Evolutionary conservation across 331 rosid species (phyloP).

Genomic region (Telfairia occidentalis): DNA sequence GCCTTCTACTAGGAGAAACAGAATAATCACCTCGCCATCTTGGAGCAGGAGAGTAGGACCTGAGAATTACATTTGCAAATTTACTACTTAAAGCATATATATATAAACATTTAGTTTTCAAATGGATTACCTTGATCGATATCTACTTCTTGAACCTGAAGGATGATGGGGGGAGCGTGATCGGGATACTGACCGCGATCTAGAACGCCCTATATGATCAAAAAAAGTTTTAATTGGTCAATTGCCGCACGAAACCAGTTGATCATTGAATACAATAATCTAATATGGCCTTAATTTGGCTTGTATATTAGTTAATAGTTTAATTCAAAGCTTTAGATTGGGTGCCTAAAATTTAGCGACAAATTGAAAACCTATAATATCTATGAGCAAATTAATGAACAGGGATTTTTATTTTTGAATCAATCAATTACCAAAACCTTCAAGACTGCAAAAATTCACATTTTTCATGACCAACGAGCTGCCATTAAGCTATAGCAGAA

Average conservation of each 20-base stretch:
- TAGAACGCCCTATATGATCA: constrained; percentile 54
- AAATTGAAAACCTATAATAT: not conserved
- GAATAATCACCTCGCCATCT: constrained; percentile 66
- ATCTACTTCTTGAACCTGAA: constrained; percentile 61
- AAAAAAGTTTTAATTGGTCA: not conserved
- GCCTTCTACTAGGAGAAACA: constrained; percentile 64
- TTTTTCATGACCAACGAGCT: not conserved
- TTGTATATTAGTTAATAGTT: not conserved
- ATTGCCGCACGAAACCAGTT: not conserved
- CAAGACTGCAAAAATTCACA: not conserved
- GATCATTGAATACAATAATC: not conserved
- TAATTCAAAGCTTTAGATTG: not conserved
- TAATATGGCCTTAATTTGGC: not conserved
- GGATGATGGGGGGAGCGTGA: constrained; percentile 70
- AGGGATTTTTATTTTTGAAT: not conserved
- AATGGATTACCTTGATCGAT: constrained; percentile 66
- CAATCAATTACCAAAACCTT: not conserved
- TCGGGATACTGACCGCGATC: constrained; percentile 61
- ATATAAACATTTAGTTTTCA: not conserved
- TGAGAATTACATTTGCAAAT: constrained; percentile 21
- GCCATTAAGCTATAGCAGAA: no score
- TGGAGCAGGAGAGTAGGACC: constrained; percentile 89
- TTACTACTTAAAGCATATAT: not conserved
- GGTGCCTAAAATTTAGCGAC: not conserved
- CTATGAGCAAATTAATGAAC: not conserved